These are phyloP conservation scores for Claviceps quebecensis DNA, from an alignment of 2,329 filamentous ascomycete genomes.

Conservation along the genomic window DNA sequence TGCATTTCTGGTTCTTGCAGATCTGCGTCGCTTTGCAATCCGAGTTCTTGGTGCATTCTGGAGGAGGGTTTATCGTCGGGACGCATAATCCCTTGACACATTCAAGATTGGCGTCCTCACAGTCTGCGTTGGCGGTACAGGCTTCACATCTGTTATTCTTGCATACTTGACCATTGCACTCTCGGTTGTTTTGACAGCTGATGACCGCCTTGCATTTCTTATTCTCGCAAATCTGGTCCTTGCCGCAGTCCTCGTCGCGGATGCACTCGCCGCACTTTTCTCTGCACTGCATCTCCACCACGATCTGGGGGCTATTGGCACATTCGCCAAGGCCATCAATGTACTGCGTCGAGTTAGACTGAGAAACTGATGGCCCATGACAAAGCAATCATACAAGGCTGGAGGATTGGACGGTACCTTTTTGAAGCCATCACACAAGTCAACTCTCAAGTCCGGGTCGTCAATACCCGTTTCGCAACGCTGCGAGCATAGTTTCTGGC, in stretches of 20 bases:
- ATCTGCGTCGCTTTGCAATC: constrained; percentile 6
- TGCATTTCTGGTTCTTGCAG: constrained; percentile 6
- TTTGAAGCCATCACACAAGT: constrained; percentile 4
- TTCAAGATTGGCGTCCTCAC: constrained; percentile 1
- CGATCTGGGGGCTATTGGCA: constrained; percentile 1
- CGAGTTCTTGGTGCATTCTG: constrained; percentile 6
- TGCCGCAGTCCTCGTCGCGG: constrained; percentile 4
- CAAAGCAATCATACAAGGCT: neutral
- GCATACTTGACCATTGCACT: constrained; percentile 6
- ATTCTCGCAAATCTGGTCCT: constrained; percentile 2
- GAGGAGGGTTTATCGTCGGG: constrained; percentile 1
- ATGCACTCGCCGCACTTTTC: constrained; percentile 3
- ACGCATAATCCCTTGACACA: constrained; percentile 4
- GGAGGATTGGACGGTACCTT: neutral
- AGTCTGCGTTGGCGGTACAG: constrained; percentile 3
- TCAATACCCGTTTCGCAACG: constrained; percentile 5
- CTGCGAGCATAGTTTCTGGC: constrained; percentile 3
- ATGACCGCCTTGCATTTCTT: constrained; percentile 1
- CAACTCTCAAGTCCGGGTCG: neutral
- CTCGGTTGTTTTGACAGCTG: constrained; percentile 4
- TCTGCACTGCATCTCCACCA: constrained; percentile 3
- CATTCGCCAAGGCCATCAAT: constrained; percentile 5
- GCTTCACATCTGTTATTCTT: constrained; percentile 3
- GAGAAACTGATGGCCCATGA: no score
- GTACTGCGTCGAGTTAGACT: constrained; percentile 1